Evolutionary conservation across 23 red algal species (phyloP).

Genomic region (Porphyridium purpureum): DNA sequence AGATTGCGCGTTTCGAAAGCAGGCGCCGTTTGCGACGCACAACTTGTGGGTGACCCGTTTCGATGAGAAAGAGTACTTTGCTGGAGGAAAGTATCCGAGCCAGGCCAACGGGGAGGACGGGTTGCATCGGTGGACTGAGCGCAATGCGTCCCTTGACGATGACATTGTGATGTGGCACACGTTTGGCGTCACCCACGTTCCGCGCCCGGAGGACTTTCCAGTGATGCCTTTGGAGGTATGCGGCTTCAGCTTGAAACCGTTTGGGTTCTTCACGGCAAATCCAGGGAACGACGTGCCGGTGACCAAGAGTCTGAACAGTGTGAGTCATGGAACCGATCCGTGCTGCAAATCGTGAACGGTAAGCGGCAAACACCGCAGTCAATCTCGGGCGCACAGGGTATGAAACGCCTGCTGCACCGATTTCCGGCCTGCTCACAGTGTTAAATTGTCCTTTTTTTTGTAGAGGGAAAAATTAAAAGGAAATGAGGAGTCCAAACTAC

Average conservation of each 20-base stretch:
- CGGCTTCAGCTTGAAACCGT: conserved; percentile 51
- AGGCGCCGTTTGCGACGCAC: conserved; percentile 29
- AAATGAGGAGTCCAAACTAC: no score
- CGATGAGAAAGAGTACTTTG: conserved; percentile 29
- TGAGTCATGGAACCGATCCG: no score
- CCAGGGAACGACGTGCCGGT: conserved; percentile 36
- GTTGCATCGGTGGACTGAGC: conserved; percentile 8
- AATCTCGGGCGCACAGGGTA: no score
- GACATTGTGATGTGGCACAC: conserved; percentile 58
- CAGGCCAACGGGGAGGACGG: conserved; percentile 30
- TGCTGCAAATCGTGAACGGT: no score
- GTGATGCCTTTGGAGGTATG: conserved; percentile 43
- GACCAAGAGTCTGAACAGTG: conserved; percentile 1
- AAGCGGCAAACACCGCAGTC: no score
- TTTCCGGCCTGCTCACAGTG: no score
- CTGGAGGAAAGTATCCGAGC: conserved; percentile 52
- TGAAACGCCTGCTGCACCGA: no score
- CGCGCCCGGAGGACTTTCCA: conserved; percentile 69
- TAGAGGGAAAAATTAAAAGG: no score
- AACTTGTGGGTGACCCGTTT: conserved; percentile 64
- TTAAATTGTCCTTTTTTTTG: no score
- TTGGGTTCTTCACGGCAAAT: conserved; percentile 52
- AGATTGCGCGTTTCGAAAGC: conserved; percentile 21
- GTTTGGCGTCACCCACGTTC: conserved; percentile 65
- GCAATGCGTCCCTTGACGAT: conserved; percentile 32